Evolutionary conservation across 805 yeast species (phyloP), one percentile per base, ranked within the genome.

Genomic region (Lipomyces oligophaga): DNA sequence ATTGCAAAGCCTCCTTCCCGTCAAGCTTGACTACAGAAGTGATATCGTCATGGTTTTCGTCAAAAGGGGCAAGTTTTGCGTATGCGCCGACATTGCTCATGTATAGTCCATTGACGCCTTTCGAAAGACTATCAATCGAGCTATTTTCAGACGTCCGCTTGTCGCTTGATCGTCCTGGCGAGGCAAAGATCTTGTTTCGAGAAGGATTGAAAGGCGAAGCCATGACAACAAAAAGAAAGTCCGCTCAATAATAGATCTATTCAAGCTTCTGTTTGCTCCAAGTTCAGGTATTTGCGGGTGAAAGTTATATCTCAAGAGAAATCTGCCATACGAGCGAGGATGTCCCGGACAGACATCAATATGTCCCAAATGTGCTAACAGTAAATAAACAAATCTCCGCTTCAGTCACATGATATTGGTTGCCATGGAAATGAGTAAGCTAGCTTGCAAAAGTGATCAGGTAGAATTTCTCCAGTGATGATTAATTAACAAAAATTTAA

Each of bases 11-110:
- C 25, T 19, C 26, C 34, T 10, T 22, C 21, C 31, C 37, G 26
- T 43, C 55, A n/a, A 48, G 24, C 6, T 44, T 36, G 10, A 50
- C 34, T 11, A 50, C 41, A n/a, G 55, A 34, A 3, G 55, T 50
- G 13, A 48, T 32, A 27, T 51, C 55, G 26, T 36, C 55, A 11
- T 34, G 42, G 28, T 51, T 51, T 37, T 51, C 55, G 41, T 49
- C 47, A 19, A 51, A 40, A 6, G 46, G 22, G 6, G 45, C 16
- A 3, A 51, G 41, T 36, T 34, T 38, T 13, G 47, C 33, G 16
- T 21, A 30, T 6, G 41, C 16, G 34, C 39, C 38, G n/a, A 26
- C 25, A 7, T 26, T 10, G 10, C 25, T 18, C 32, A 51, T 20
- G 27, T 42, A 28, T 8, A 51, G 27, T 7, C 34, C 34, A n/a